These are phyloP conservation scores for Ogataea methylovora DNA, from an alignment of 805 yeast species.

Conservation along the genomic window DNA sequence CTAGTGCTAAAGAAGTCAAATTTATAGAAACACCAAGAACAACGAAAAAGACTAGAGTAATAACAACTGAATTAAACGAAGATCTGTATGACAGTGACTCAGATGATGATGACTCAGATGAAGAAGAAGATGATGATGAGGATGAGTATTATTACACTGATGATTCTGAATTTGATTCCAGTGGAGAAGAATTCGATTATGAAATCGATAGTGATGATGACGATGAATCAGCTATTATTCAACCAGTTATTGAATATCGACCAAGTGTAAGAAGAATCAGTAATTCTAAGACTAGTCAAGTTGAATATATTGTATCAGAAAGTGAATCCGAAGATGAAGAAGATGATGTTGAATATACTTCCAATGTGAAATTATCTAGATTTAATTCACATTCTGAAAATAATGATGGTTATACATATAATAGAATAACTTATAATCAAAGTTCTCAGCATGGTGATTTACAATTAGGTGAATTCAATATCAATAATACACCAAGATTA, in stretches of 20 bases:
- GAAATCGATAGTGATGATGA: slow-evolving; percentile 11
- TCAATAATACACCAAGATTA: not conserved
- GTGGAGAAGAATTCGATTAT: too few species aligned
- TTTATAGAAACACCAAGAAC: slow-evolving; percentile 11
- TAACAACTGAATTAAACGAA: slow-evolving; percentile 27
- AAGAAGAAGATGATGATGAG: slow-evolving; percentile 12
- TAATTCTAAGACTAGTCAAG: too few species aligned
- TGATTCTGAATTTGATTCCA: slow-evolving; percentile 12
- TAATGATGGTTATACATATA: slow-evolving; percentile 2
- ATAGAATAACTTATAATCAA: not conserved
- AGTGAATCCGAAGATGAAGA: slow-evolving; percentile 8
- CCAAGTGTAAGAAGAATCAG: too few species aligned
- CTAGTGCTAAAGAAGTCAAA: slow-evolving; percentile 5
- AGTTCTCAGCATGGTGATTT: not conserved
- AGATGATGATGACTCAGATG: slow-evolving; percentile 17
- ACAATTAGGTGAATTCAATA: too few species aligned
- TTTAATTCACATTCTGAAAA: not conserved
- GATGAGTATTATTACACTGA: slow-evolving; percentile 10
- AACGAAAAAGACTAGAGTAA: slow-evolving; percentile 13
- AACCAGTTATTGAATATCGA: slow-evolving; percentile 9
- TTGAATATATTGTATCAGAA: too few species aligned
- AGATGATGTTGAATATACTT: slow-evolving; percentile 2
- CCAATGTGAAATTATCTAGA: slow-evolving; percentile 6
- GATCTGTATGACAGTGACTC: slow-evolving; percentile 22
- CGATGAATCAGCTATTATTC: slow-evolving; percentile 3